Percentiles rank a stretch among this genome's conserved stretches.
These are phyloP conservation scores for Candida vaughaniae DNA, from an alignment of 805 yeast species.

Conservation along the genomic window DNA sequence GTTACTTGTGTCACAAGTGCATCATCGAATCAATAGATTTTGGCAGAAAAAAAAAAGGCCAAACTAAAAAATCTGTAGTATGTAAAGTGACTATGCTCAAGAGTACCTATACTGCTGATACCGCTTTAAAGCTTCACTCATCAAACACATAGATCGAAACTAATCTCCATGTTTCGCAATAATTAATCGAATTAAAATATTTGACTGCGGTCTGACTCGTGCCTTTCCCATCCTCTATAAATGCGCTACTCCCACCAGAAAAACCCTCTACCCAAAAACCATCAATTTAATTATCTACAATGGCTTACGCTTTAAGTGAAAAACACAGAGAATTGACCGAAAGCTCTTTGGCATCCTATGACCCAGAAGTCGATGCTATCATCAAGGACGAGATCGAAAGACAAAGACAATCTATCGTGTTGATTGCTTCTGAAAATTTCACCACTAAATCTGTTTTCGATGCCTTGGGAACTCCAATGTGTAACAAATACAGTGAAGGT, in stretches of 20 bases:
- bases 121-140: no score
- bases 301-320: conserved; percentile 49
- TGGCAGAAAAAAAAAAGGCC: no score
- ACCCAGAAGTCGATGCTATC: conserved; percentile 83
- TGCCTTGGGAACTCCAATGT: conserved; percentile 93
- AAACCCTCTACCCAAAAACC: not conserved
- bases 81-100: no score
- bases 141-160: no score
- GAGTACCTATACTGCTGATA: no score
- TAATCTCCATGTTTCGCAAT: conserved; percentile 1
- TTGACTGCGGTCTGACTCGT: conserved; percentile 1
- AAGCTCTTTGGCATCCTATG: conserved; percentile 64
- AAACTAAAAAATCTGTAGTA: no score
- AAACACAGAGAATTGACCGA: conserved; percentile 55
- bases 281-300: conserved; percentile 11
- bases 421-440: conserved; percentile 95
- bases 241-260: not conserved
- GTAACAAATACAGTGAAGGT: conserved; percentile 97
- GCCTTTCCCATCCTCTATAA: no score
- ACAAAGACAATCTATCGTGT: conserved; percentile 87
- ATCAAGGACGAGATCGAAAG: conserved; percentile 74
- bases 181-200: no score
- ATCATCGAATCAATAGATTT: no score
- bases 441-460: conserved; percentile 95
- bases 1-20: no score